Base-by-base conservation (phyloP, 2,329 filamentous ascomycete species). In the Diaporthe vexans region DNA sequence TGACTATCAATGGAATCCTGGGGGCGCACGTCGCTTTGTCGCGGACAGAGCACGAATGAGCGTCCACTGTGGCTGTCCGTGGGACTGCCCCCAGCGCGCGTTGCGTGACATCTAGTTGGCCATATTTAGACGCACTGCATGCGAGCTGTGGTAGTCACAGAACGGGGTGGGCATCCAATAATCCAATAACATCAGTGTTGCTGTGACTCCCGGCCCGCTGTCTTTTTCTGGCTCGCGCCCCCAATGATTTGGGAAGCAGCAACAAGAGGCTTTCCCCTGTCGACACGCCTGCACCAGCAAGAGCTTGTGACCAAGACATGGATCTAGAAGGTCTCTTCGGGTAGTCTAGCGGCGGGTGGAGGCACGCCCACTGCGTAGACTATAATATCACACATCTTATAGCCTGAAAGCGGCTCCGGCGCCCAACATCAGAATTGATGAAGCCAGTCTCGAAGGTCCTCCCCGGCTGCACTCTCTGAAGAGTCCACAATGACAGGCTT, bases 121-220 rank as follows among this genome's bases (percentile, higher is more conserved):
- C 69, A 72, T 63, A 61, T 72, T 72, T 72, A 72, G 69, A 61
- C 48, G 57, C 57, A 54, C 70, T 54, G 57, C 70, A 72, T 48
- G 33, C 51, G 26, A 26, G 46, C 33, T 54, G 63, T 52, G 46
- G 63, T 10, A 51, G 57, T 72, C 69, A 72, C 69, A 61, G 69
- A 46, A 29, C 6, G 57, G 43, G 43, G 54, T 72, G 46, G 33
- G 33, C 57, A 52, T 40, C 54, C 57, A 61, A 43, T 19, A 35
- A 67, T 13, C 11, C 37, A 40, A 40, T 11, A 13, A 13, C 8
- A 21, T 21, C 29, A 11, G 63, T 24, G 46, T n/a, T 54, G 63
- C 63, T 54, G 63, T 68, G 63, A 68, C 33, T 68, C 63, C 48
- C 15, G 48, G 19, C 26, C 35, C 48, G 33, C 33, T 54, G 40